Evolutionary conservation across 2,329 filamentous ascomycete species (phyloP), one percentile per base, ranked within the genome.

Genomic region (Pleoardoris graminearum): DNA sequence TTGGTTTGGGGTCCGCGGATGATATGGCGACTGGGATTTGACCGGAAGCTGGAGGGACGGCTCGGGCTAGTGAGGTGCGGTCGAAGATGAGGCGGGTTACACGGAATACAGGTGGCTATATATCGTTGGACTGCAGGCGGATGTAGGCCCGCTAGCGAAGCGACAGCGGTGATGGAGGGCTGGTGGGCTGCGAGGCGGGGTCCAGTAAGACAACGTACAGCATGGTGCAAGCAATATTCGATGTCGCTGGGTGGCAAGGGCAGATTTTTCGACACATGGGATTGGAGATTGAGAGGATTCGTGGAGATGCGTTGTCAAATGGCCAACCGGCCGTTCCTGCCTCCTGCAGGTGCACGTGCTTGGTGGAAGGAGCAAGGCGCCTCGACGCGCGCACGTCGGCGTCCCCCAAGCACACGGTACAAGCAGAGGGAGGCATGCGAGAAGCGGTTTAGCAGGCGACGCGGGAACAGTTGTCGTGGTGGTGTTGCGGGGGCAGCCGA

Each of bases 71-170:
- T 46, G 48, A 51, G 22, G 16, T 30, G 44, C 50, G 49, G 48
- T 58, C 53, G 53, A 58, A 57, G 58, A 52, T 45, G 54, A 61
- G 60, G 61, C 55, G 60, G 51, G 65, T 70, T 68, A 65, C 65
- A 69, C 66, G 42, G 51, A 60, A 62, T 62, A 71, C 67, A 69
- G 60, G 64, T 71, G 69, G 65, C 63, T 65, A 46, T 55, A 63
- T 62, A 56, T 61, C 53, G 67, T 69, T 69, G 65, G 65, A 57
- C 48, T 54, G 49, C 48, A 53, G 36, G 48, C 54, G 39, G 52
- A 58, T 54, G 52, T 49, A 21, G 41, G 50, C 48, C 23, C 54
- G 58, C 42, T 62, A 60, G 60, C 57, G 47, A 61, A 47, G 54
- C 53, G 55, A 59, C 54, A 49, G 50, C 47, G 39, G 51, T 58